phyloP scores from a whole-genome alignment of 768 basidiomycete genomes.

The Dentipellis sp. region DNA sequence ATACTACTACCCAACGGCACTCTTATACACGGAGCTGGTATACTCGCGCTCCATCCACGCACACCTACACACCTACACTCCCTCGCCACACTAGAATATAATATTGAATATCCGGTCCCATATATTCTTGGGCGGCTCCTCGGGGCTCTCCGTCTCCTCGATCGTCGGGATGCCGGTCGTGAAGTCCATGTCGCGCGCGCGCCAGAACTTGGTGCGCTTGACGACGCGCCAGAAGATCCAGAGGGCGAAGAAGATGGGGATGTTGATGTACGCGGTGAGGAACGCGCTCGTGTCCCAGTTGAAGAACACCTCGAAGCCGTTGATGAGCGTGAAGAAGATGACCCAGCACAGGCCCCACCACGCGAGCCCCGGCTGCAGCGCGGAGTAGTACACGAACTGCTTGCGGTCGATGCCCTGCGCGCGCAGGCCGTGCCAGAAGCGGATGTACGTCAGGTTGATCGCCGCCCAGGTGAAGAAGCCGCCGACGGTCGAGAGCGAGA shows the following conservation, averaged over 20 bases:
- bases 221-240: slow-evolving; percentile 35
- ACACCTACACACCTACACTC: background rate
- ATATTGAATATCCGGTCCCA: slow-evolving; percentile 38
- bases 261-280: slow-evolving; percentile 32
- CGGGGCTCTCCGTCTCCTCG: slow-evolving; percentile 58
- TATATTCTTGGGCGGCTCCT: slow-evolving; percentile 40
- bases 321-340: slow-evolving; percentile 47
- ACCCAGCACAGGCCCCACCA: slow-evolving; percentile 68
- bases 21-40: no score
- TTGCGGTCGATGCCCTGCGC: slow-evolving; percentile 56
- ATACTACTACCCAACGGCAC: no score
- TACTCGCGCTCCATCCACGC: no score
- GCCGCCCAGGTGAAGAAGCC: slow-evolving; percentile 62
- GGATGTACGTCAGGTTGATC: slow-evolving; percentile 65
- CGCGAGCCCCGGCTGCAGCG: slow-evolving; percentile 56
- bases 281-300: slow-evolving; percentile 46
- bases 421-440: slow-evolving; percentile 57
- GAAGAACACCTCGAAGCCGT: slow-evolving; percentile 55
- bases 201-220: slow-evolving; percentile 38
- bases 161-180: slow-evolving; percentile 59
- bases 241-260: slow-evolving; percentile 36
- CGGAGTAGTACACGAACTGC: slow-evolving; percentile 52
- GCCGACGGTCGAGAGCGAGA: slow-evolving; percentile 54
- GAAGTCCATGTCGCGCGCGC: slow-evolving; percentile 60
- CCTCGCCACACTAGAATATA: slow-evolving; percentile 35